A percentile compares a stretch with the other conserved stretches of the same genome.
phyloP scores from a whole-genome alignment of 148 eudicot species.

The Amaranthus palmeri region DNA sequence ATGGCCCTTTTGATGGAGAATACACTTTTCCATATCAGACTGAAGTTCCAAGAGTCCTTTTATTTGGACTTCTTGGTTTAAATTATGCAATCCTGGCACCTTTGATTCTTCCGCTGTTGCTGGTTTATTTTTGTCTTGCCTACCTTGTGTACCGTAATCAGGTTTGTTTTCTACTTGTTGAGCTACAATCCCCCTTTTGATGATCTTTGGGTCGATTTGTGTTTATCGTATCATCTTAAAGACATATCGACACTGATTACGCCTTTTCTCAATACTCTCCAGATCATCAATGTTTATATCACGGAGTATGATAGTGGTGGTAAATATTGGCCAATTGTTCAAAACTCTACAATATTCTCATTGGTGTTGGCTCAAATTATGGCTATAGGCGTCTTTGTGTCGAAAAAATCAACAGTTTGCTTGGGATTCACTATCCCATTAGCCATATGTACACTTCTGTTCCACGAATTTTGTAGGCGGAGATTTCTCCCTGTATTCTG shows the following conservation, averaged over 20 bases:
- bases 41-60: slow-evolving; percentile 81
- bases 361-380: slow-evolving; percentile 68
- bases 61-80: slow-evolving; percentile 80
- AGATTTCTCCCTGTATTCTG: slow-evolving; percentile 63
- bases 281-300: slow-evolving; percentile 85
- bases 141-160: slow-evolving; percentile 89
- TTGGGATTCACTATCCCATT: slow-evolving; percentile 54
- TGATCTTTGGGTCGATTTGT: background rate
- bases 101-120: slow-evolving; percentile 73
- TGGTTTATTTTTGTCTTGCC: slow-evolving; percentile 80
- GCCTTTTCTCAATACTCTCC: slow-evolving; percentile 23
- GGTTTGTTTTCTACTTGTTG: slow-evolving; percentile 37
- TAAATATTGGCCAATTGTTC: slow-evolving; percentile 79
- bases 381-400: slow-evolving; percentile 51
- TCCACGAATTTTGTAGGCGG: slow-evolving; percentile 68
- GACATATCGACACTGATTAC: slow-evolving; percentile 2
- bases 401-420: slow-evolving; percentile 51
- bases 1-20: slow-evolving; percentile 43
- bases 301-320: slow-evolving; percentile 79
- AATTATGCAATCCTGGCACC: slow-evolving; percentile 70
- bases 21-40: slow-evolving; percentile 89
- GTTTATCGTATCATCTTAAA: too few species aligned
- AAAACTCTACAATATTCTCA: slow-evolving; percentile 64
- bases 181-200: background rate
- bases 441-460: slow-evolving; percentile 57